Evolutionary conservation across 2,329 filamentous ascomycete species (phyloP), one percentile per base, ranked within the genome.

Genomic region (Calonectria pseudoturangicola): DNA sequence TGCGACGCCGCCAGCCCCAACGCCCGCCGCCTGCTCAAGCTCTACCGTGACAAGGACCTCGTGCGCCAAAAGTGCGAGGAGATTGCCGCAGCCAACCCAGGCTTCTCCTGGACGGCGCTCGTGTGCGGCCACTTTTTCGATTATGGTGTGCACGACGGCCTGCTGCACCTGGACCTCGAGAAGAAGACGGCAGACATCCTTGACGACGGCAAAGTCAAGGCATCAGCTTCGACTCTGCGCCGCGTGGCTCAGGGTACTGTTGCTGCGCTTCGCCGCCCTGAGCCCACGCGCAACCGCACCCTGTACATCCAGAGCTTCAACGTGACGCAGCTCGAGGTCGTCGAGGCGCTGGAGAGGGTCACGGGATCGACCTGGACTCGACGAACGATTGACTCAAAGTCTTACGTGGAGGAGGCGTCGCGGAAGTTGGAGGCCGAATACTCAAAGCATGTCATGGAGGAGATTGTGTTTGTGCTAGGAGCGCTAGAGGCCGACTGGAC

Each of bases 71-170:
- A 73, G 60, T 82, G 81, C 54, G 80, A 83, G 43, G 74, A 79
- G 66, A 75, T 84, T 7, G 77, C 74, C 16, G 81, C 83, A 0
- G 66, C 72, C 21, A 81, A 83, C 74, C 81, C 83, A 15, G 76
- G 81, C 66, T 83, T 93, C 84, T 84, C 87, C 15, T 94, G 92
- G 87, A 86, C 86, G 0, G 77, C 82, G 2, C 74, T 88, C 7
- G 79, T 86, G 77, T 82, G 87, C 84, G 81, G 89, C 65, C 82
- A 85, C 66, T 86, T 86, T 63, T 84, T 86, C 54, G 84, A 92
- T 87, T 92, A 88, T 88, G 86, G 86, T 18, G 72, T 88, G 18
- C 74, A 74, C 5, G 76, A 79, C 54, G 81, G 81, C 9, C 73
- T 85, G 73, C 73, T 82, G 0, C 85, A 85, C 5, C 87, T 91